These are phyloP conservation scores for Termitomyces sp. DNA, from an alignment of 768 basidiomycete species.

Conservation along the genomic window DNA sequence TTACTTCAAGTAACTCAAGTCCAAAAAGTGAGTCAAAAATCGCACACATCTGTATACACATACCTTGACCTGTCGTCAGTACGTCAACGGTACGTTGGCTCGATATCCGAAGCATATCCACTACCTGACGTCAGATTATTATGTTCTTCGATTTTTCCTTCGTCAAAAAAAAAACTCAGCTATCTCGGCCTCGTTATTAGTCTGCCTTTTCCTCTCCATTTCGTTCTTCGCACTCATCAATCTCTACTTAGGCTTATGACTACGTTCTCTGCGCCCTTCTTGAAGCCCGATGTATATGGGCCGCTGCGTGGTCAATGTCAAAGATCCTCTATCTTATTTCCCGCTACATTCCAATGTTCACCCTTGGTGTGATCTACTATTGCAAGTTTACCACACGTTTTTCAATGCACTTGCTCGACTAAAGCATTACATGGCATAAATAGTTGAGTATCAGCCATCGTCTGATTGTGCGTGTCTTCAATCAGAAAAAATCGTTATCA, in stretches of 20 bases:
- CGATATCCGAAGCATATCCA: not conserved
- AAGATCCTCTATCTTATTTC: slow-evolving; percentile 10
- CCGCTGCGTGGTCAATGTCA: slow-evolving; percentile 6
- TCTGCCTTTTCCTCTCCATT: not conserved
- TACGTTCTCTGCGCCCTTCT: slow-evolving; percentile 13
- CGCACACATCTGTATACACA: not conserved
- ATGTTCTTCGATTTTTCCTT: not conserved
- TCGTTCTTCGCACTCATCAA: too few species aligned
- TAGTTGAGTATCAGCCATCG: not conserved
- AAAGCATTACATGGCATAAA: too few species aligned
- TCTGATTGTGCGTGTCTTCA: not conserved
- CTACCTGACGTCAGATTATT: not conserved
- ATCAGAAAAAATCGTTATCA: not conserved
- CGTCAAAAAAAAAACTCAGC: not conserved
- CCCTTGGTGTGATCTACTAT: not conserved
- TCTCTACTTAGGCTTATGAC: slow-evolving; percentile 14
- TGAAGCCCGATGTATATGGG: slow-evolving; percentile 7
- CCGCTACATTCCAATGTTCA: slow-evolving; percentile 7
- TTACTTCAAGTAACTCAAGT: not conserved
- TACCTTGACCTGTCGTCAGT: not conserved
- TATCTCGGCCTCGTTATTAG: not conserved
- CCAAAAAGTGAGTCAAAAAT: not conserved
- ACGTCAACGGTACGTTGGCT: not conserved
- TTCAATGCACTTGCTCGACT: not conserved
- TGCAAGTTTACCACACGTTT: not conserved